phyloP scores from a whole-genome alignment of 2,329 filamentous ascomycete genomes.

The Hirsutella minnesotensis region DNA sequence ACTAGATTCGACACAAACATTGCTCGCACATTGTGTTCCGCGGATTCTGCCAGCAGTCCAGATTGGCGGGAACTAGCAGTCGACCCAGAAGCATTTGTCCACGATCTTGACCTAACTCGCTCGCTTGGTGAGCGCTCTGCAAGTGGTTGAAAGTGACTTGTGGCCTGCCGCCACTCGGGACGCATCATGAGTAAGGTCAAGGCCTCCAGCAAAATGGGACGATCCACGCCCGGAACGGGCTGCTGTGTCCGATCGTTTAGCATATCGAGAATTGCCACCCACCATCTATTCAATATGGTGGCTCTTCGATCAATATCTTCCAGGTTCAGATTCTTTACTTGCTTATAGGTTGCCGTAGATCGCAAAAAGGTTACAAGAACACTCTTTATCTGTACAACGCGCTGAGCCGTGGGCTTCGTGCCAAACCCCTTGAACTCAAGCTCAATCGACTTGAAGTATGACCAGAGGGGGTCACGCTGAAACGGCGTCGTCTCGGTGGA shows the following conservation, averaged over 20 bases:
- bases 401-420: constrained; percentile 59
- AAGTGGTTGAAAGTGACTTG: constrained; percentile 54
- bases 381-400: constrained; percentile 62
- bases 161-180: constrained; percentile 72
- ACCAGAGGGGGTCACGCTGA: constrained; percentile 41
- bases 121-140: constrained; percentile 40
- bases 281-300: constrained; percentile 81
- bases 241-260: constrained; percentile 57
- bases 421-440: constrained; percentile 46
- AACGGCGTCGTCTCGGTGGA: constrained; percentile 29
- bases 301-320: constrained; percentile 75
- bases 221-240: constrained; percentile 72
- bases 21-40: constrained; percentile 78
- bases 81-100: constrained; percentile 43
- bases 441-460: constrained; percentile 42
- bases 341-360: constrained; percentile 55
- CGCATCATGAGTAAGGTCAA: constrained; percentile 76
- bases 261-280: constrained; percentile 71
- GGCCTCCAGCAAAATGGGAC: constrained; percentile 68
- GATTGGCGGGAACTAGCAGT: constrained; percentile 55
- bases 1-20: constrained; percentile 76
- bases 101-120: constrained; percentile 29
- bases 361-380: constrained; percentile 67
- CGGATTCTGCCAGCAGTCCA: constrained; percentile 47
- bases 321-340: constrained; percentile 50